Evolutionary conservation across 768 basidiomycete species (phyloP).

Genomic region (Amanita muscaria): DNA sequence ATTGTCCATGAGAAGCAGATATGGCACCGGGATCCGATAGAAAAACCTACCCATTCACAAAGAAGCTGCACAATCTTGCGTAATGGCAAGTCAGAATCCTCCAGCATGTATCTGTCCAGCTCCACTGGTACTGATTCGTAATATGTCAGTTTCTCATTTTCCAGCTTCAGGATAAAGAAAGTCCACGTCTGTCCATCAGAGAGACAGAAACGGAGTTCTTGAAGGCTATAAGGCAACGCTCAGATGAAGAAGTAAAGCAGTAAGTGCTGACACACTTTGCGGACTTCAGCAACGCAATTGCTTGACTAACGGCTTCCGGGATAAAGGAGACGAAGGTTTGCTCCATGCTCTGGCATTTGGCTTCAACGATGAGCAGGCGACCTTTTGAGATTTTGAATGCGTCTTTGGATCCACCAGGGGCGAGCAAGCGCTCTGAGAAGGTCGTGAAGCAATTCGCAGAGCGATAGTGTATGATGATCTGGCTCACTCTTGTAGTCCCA

Average conservation of each 20-base stretch:
- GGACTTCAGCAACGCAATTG: constrained; percentile 21
- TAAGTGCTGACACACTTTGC: constrained; percentile 16
- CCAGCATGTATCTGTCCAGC: constrained; percentile 15
- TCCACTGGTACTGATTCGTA: constrained; percentile 16
- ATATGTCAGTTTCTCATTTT: constrained; percentile 17
- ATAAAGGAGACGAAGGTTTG: constrained; percentile 15
- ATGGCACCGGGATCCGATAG: no score
- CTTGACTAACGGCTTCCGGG: constrained; percentile 24
- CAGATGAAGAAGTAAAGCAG: constrained; percentile 13
- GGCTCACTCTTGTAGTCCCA: constrained; percentile 13
- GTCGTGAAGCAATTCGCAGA: constrained; percentile 8
- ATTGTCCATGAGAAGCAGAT: no score
- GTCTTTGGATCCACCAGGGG: constrained; percentile 18
- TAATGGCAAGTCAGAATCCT: constrained; percentile 11
- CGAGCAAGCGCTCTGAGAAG: constrained; percentile 19
- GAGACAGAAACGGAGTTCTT: constrained; percentile 25
- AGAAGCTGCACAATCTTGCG: no score
- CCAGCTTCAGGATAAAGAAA: constrained; percentile 22
- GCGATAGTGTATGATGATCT: constrained; percentile 11
- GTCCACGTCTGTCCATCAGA: constrained; percentile 24
- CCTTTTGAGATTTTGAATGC: constrained; percentile 16
- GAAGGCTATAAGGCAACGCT: constrained; percentile 17
- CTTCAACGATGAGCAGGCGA: constrained; percentile 20
- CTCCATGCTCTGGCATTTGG: constrained; percentile 16
- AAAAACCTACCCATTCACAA: no score